Evolutionary conservation across 345 rosid genomes (phyloP), one percentile per base, ranked within the genome.

Genomic region (Eucalyptus lansdowneana): DNA sequence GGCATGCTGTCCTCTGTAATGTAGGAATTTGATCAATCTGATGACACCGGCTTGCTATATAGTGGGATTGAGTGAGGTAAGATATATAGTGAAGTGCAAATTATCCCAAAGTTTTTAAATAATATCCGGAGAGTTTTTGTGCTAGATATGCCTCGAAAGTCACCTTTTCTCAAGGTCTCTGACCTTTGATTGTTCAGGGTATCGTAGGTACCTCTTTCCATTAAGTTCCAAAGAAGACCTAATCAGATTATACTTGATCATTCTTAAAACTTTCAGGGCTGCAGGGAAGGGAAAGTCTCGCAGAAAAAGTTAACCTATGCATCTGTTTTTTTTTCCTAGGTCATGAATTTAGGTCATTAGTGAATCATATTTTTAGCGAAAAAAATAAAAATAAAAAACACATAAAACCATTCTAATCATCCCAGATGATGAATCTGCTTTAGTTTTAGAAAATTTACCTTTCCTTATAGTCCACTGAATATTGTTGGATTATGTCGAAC

Each of bases 341-440:
- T 90, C 86, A 91, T 86, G 88, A 89, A 49, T 62, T 86, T 86
- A 86, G 92, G 90, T 91, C 89, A 89, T 90, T 65, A 37, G 27
- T 88, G 91, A 93, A 89, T 88, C 90, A 58, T 40, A 31, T 87
- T 11, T 42, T 42, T 76, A 40, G 83, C 9, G 11, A 4, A 53
- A 40, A 76, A 72, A 62, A 44, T 44, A 44, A 93, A 85, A 58
- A 47, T 11, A 47, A 49, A 49, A 89, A 83, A 76, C 88, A 88
- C 87, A 76, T 65, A 86, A 90, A 89, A 88, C 88, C 49, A 81
- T 65, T 62, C 40, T 87, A 81, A 81, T 86, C 89, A 91, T 88
- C 89, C 87, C 89, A 88, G 89, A 85, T 87, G 81, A 90, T 86
- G 67, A 40, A 76, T 21, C 83, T 76, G 83, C 83, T 40, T 76